A percentile compares a stretch with the other conserved stretches of the same genome.
These are phyloP conservation scores for Goffeauzyma gilvescens DNA, from an alignment of 768 basidiomycete species.

Conservation along the genomic window DNA sequence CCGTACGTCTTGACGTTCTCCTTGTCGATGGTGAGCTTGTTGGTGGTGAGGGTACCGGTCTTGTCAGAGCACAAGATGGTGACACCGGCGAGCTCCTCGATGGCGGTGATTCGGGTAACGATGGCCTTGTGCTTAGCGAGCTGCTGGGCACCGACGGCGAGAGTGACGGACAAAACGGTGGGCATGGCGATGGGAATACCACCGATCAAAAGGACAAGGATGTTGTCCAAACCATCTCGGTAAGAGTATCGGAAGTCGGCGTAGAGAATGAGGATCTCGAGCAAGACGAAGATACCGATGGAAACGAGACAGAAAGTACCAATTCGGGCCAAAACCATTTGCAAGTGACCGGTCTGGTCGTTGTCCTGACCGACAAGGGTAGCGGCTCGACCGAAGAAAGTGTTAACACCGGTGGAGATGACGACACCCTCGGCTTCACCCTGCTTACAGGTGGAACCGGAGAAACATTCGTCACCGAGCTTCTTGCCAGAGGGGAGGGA, in stretches of 20 bases:
- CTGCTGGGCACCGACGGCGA: constrained; percentile 96
- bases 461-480: constrained; percentile 89
- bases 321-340: constrained; percentile 94
- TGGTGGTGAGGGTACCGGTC: constrained; percentile 94
- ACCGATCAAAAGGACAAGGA: constrained; percentile 95
- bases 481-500: constrained; percentile 86
- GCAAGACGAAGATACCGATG: constrained; percentile 85
- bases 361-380: constrained; percentile 94
- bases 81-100: constrained; percentile 93
- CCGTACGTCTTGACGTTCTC: constrained; percentile 80
- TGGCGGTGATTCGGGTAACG: constrained; percentile 97
- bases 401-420: constrained; percentile 89
- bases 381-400: constrained; percentile 94
- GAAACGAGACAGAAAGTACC: constrained; percentile 92
- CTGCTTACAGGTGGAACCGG: constrained; percentile 95
- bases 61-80: constrained; percentile 98
- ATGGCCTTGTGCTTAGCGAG: constrained; percentile 99
- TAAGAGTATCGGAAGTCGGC: constrained; percentile 77
- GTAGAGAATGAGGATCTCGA: constrained; percentile 85
- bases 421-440: constrained; percentile 98
- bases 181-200: constrained; percentile 99
- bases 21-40: constrained; percentile 95
- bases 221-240: constrained; percentile 88
- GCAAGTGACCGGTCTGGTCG: constrained; percentile 93
- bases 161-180: constrained; percentile 90